These are phyloP conservation scores for Solanum ahanhuiri DNA, from an alignment of 257 asterid genomes.

Conservation along the genomic window DNA sequence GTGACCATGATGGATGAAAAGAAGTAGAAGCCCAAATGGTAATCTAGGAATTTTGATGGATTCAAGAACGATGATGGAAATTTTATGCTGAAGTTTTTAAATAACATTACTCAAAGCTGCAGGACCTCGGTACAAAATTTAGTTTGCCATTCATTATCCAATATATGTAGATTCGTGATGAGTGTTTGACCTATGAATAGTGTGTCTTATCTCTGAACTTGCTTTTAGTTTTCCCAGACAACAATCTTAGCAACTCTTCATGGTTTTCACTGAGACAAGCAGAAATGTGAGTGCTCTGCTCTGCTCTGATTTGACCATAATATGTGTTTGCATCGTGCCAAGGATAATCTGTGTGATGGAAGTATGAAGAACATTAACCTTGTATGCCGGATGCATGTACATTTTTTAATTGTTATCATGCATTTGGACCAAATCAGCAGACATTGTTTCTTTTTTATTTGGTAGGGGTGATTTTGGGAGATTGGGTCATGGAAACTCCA, in stretches of 20 bases:
- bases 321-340: not conserved
- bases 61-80: not conserved
- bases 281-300: not conserved
- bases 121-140: not conserved
- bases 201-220: not conserved
- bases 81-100: not conserved
- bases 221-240: not conserved
- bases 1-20: not conserved
- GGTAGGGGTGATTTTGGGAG: constrained; percentile 99
- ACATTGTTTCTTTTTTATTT: not conserved
- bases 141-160: not conserved
- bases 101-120: not conserved
- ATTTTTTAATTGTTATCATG: not conserved
- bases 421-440: not conserved
- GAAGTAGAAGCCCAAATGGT: not conserved
- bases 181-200: not conserved
- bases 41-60: not conserved
- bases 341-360: not conserved
- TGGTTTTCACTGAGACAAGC: not conserved
- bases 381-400: not conserved
- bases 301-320: not conserved
- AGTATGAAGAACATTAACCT: not conserved
- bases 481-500: constrained; percentile 95
- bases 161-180: not conserved
- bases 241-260: not conserved